Conservation (phyloP, 2,329 filamentous ascomycete species). For the Apiospora hydei region DNA sequence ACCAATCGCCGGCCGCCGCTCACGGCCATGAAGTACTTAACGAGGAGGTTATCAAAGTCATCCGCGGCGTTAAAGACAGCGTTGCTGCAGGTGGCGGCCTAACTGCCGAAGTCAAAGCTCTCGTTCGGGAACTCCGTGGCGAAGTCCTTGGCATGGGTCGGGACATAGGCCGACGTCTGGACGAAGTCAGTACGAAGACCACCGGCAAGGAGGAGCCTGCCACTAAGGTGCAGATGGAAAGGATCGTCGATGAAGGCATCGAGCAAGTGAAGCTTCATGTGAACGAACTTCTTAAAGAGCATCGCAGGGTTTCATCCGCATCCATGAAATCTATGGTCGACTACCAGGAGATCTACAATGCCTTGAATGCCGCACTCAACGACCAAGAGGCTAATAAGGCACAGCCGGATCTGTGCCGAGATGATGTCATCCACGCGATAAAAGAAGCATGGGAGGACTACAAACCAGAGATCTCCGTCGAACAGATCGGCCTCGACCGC, state of each 20-base stretch:
- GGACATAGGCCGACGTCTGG: slow-evolving; percentile 86
- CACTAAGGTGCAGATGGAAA: slow-evolving; percentile 74
- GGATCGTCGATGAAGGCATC: slow-evolving; percentile 81
- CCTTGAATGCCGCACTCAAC: slow-evolving; percentile 77
- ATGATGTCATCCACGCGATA: slow-evolving; percentile 87
- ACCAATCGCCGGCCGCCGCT: slow-evolving; percentile 53
- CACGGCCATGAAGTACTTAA: slow-evolving; percentile 66
- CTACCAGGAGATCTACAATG: slow-evolving; percentile 85
- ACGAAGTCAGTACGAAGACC: slow-evolving; percentile 64
- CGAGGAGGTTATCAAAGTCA: slow-evolving; percentile 82
- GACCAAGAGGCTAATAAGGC: slow-evolving; percentile 63
- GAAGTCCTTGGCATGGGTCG: slow-evolving; percentile 95
- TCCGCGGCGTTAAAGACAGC: slow-evolving; percentile 89
- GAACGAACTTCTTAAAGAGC: slow-evolving; percentile 78
- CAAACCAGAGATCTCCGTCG: slow-evolving; percentile 90
- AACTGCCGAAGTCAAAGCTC: slow-evolving; percentile 89
- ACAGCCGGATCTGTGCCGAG: slow-evolving; percentile 67
- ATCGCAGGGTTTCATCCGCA: slow-evolving; percentile 71
- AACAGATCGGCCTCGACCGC: slow-evolving; percentile 88
- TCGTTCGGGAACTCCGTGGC: slow-evolving; percentile 87
- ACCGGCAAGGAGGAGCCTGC: slow-evolving; percentile 57
- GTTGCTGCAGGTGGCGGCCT: slow-evolving; percentile 87
- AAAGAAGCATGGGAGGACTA: slow-evolving; percentile 93
- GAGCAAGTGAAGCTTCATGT: slow-evolving; percentile 85
- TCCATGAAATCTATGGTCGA: slow-evolving; percentile 71